A percentile compares a stretch with the other conserved stretches of the same genome.
Conservation (phyloP, 2,329 filamentous ascomycete genomes). For the Talaromyces albobiverticillius region DNA sequence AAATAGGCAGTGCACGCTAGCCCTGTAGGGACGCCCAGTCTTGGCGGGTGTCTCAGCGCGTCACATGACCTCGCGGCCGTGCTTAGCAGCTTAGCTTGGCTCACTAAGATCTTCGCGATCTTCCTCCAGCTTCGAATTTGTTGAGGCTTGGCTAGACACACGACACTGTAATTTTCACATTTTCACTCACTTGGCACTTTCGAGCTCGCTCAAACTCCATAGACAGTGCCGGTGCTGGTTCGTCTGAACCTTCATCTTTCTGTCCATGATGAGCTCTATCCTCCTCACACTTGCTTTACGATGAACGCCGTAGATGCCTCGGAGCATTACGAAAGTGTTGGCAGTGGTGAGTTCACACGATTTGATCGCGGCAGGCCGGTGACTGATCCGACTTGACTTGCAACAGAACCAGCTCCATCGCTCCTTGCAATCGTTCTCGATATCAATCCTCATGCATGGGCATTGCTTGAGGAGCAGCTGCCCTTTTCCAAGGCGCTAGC, state of each 20-base stretch:
- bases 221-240: slow-evolving; percentile 16
- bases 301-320: slow-evolving; percentile 68
- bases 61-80: not conserved
- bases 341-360: slow-evolving; percentile 39
- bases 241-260: slow-evolving; percentile 13
- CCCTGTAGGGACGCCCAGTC: not conserved
- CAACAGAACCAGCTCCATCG: slow-evolving; percentile 63
- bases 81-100: too few relatives aligned
- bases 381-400: not conserved
- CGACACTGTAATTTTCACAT: too few relatives aligned
- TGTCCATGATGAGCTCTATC: slow-evolving; percentile 15
- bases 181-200: too few relatives aligned
- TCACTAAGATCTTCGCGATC: too few relatives aligned
- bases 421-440: slow-evolving; percentile 89
- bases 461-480: slow-evolving; percentile 68
- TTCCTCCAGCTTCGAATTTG: too few relatives aligned
- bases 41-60: not conserved
- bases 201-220: not conserved
- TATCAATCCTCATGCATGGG: slow-evolving; percentile 95
- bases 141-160: too few relatives aligned
- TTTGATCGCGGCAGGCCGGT: not conserved
- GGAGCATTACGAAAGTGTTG: slow-evolving; percentile 51
- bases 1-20: not conserved
- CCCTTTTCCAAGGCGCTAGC: slow-evolving; percentile 81
- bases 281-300: slow-evolving; percentile 21